Evolutionary conservation across 2,329 filamentous ascomycete genomes (phyloP).

Genomic region (Ascochyta clinopodiicola): DNA sequence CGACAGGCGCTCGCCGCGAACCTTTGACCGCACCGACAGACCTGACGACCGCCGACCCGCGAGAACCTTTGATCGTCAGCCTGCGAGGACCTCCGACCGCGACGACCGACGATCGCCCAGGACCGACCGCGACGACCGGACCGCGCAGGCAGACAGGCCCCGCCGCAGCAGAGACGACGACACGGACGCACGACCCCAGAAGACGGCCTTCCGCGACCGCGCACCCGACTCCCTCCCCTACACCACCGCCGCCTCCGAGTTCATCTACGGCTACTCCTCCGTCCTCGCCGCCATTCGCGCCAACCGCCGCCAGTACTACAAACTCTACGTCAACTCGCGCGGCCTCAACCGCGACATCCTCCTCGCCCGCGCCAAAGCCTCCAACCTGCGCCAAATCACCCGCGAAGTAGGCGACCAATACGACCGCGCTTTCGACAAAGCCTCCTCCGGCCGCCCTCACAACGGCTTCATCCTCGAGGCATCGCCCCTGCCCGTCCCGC

Average conservation of each 20-base stretch:
- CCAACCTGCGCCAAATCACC: slow-evolving; percentile 29
- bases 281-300: slow-evolving; percentile 80
- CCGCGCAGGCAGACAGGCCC: neutral
- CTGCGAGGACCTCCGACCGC: neutral
- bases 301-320: slow-evolving; percentile 76
- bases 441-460: slow-evolving; percentile 82
- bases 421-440: slow-evolving; percentile 77
- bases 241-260: slow-evolving; percentile 87
- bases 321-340: slow-evolving; percentile 70
- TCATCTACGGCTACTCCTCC: slow-evolving; percentile 83
- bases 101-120: slow-evolving; percentile 4
- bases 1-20: neutral
- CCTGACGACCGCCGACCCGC: neutral
- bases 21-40: neutral
- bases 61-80: neutral
- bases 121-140: slow-evolving; percentile 5
- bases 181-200: neutral
- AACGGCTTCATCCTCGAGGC: slow-evolving; percentile 89
- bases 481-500: slow-evolving; percentile 78
- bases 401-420: slow-evolving; percentile 66
- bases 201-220: slow-evolving; percentile 5
- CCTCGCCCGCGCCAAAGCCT: slow-evolving; percentile 24
- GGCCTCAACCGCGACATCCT: slow-evolving; percentile 29
- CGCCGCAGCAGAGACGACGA: neutral
- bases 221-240: slow-evolving; percentile 63